A percentile compares a stretch with the other conserved stretches of the same genome.
These are phyloP conservation scores for Candida loeiensis DNA, from an alignment of 805 yeast species.

Conservation along the genomic window DNA sequence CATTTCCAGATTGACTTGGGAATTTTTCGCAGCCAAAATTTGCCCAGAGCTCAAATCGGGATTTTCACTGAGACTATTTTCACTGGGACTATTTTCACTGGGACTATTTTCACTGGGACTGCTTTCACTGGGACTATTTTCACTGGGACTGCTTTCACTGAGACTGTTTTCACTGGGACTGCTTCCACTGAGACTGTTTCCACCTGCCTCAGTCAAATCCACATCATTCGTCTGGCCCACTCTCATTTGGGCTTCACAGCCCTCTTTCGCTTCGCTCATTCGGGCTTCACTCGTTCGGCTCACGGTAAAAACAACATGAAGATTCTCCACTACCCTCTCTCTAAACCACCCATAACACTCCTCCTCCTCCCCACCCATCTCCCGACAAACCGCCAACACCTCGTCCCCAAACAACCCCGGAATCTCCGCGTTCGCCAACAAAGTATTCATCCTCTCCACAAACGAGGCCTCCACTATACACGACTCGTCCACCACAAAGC, in stretches of 20 bases:
- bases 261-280: not conserved
- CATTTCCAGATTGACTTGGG: too few relatives aligned
- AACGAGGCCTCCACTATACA: slow-evolving; percentile 72
- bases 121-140: too few relatives aligned
- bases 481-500: slow-evolving; percentile 80
- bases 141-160: too few relatives aligned
- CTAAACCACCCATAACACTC: slow-evolving; percentile 78
- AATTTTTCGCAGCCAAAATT: too few relatives aligned
- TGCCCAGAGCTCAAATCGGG: too few relatives aligned
- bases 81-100: too few relatives aligned
- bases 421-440: slow-evolving; percentile 89
- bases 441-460: slow-evolving; percentile 85
- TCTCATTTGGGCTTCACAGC: too few relatives aligned
- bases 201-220: not conserved
- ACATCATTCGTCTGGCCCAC: too few relatives aligned
- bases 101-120: too few relatives aligned
- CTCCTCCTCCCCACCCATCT: slow-evolving; percentile 63
- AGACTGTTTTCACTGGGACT: too few relatives aligned
- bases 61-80: too few relatives aligned
- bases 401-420: slow-evolving; percentile 81
- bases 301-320: slow-evolving; percentile 81
- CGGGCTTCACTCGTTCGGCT: slow-evolving; percentile 34
- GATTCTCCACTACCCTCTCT: slow-evolving; percentile 57
- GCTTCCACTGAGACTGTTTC: too few relatives aligned
- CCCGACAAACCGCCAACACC: slow-evolving; percentile 49